These are phyloP conservation scores for Pseudogymnoascus sp. DNA, from an alignment of 2,329 filamentous ascomycete genomes.

Conservation along the genomic window DNA sequence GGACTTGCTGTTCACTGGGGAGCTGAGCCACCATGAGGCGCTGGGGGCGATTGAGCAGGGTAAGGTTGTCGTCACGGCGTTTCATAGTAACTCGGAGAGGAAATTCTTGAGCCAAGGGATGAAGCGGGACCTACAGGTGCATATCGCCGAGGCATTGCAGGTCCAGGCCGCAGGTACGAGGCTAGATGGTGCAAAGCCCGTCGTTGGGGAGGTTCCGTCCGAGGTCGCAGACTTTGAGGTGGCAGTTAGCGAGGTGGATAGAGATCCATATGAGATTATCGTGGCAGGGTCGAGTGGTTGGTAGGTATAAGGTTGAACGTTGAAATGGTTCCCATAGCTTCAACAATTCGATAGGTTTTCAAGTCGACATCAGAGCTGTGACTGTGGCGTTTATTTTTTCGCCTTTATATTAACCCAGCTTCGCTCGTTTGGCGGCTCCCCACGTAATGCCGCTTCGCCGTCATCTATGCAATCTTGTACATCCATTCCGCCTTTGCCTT, in stretches of 20 bases:
- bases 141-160: constrained; percentile 49
- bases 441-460: constrained; percentile 26
- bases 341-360: neutral
- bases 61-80: constrained; percentile 71
- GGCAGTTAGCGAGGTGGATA: constrained; percentile 67
- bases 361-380: neutral
- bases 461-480: constrained; percentile 29
- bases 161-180: constrained; percentile 31
- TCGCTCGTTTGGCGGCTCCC: constrained; percentile 17
- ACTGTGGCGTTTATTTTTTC: constrained; percentile 10
- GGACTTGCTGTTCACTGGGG: constrained; percentile 81
- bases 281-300: constrained; percentile 4
- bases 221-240: constrained; percentile 38
- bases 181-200: constrained; percentile 21
- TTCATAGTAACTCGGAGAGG: constrained; percentile 90
- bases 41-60: constrained; percentile 78
- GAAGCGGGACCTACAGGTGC: constrained; percentile 51
- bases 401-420: constrained; percentile 21
- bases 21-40: constrained; percentile 88
- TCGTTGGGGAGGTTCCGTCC: constrained; percentile 16
- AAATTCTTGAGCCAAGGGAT: constrained; percentile 69
- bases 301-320: neutral
- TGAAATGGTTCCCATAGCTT: neutral
- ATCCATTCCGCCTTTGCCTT: constrained; percentile 27
- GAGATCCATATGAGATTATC: constrained; percentile 80